A percentile compares a stretch with the other conserved stretches of the same genome.
These are phyloP conservation scores for Colletotrichum godetiae DNA, from an alignment of 2,329 filamentous ascomycete species.

Conservation along the genomic window DNA sequence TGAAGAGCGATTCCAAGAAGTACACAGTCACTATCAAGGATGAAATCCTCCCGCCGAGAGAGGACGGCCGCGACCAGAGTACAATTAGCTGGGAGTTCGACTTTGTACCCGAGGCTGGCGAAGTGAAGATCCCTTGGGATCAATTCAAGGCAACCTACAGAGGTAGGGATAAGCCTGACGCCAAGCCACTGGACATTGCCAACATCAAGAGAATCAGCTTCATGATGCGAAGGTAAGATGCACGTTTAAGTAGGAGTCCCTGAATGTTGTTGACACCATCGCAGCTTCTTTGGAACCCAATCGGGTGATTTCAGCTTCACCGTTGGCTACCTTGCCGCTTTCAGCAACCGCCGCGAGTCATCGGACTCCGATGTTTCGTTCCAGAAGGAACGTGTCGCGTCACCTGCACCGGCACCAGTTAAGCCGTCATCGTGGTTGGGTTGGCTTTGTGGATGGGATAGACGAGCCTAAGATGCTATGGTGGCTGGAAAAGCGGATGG, in stretches of 20 bases:
- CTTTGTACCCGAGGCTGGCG: slow-evolving; percentile 58
- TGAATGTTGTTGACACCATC: slow-evolving; percentile 30
- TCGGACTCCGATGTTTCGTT: slow-evolving; percentile 2
- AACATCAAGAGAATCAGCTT: slow-evolving; percentile 76
- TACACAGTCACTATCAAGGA: slow-evolving; percentile 85
- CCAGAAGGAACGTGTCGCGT: background rate
- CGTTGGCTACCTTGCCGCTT: slow-evolving; percentile 46
- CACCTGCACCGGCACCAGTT: background rate
- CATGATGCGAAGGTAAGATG: slow-evolving; percentile 81
- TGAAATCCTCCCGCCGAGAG: slow-evolving; percentile 64
- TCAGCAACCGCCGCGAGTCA: slow-evolving; percentile 14
- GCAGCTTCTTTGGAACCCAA: slow-evolving; percentile 80
- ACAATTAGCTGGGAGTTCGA: slow-evolving; percentile 81
- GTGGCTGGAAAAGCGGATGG: background rate
- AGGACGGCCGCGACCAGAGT: slow-evolving; percentile 77
- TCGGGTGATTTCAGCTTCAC: slow-evolving; percentile 73
- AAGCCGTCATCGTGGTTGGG: slow-evolving; percentile 12
- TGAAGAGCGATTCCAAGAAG: slow-evolving; percentile 68
- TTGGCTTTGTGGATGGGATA: slow-evolving; percentile 29
- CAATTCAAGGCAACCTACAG: slow-evolving; percentile 79
- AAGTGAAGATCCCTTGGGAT: slow-evolving; percentile 70
- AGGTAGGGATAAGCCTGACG: slow-evolving; percentile 72
- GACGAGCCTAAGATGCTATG: background rate
- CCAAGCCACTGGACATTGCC: slow-evolving; percentile 66
- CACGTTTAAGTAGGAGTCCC: background rate